Percentiles rank a stretch among this genome's conserved stretches.
Evolutionary conservation across 768 basidiomycete species (phyloP).

Genomic region (Phallus indusiatus): DNA sequence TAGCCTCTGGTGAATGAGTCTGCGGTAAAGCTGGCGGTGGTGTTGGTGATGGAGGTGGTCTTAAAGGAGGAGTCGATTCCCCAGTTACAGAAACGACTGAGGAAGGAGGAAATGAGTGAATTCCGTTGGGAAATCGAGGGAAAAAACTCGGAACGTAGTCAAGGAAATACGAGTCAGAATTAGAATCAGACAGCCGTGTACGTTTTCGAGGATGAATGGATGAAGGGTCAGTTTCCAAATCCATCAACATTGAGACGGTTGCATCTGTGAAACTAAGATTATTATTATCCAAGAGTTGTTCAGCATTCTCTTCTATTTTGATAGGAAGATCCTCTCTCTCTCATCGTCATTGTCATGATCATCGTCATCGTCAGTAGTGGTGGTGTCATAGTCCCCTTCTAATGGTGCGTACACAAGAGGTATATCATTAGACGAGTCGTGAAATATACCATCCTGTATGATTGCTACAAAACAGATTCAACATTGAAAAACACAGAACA

Average conservation of each 20-base stretch:
- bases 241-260: too few relatives aligned
- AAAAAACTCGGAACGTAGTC: slow-evolving; percentile 56
- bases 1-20: not conserved
- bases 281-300: not conserved
- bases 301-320: slow-evolving; percentile 21
- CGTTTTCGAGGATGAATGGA: slow-evolving; percentile 48
- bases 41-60: slow-evolving; percentile 16
- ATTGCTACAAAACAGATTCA: slow-evolving; percentile 34
- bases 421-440: slow-evolving; percentile 46
- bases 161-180: slow-evolving; percentile 48
- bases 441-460: slow-evolving; percentile 46
- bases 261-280: too few relatives aligned
- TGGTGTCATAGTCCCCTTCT: slow-evolving; percentile 9
- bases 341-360: slow-evolving; percentile 14
- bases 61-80: not conserved
- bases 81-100: slow-evolving; percentile 5
- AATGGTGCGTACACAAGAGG: slow-evolving; percentile 34
- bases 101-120: slow-evolving; percentile 13
- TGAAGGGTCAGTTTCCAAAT: slow-evolving; percentile 29
- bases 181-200: slow-evolving; percentile 26
- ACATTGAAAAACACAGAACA: slow-evolving; percentile 17
- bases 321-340: slow-evolving; percentile 17
- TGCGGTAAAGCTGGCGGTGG: slow-evolving; percentile 9
- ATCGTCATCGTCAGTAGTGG: slow-evolving; percentile 23
- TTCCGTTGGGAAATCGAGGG: slow-evolving; percentile 48